A percentile compares a stretch with the other conserved stretches of the same genome.
These are phyloP conservation scores for Circinella umbellata DNA, from an alignment of 371 early-diverging fungal species.

Conservation along the genomic window DNA sequence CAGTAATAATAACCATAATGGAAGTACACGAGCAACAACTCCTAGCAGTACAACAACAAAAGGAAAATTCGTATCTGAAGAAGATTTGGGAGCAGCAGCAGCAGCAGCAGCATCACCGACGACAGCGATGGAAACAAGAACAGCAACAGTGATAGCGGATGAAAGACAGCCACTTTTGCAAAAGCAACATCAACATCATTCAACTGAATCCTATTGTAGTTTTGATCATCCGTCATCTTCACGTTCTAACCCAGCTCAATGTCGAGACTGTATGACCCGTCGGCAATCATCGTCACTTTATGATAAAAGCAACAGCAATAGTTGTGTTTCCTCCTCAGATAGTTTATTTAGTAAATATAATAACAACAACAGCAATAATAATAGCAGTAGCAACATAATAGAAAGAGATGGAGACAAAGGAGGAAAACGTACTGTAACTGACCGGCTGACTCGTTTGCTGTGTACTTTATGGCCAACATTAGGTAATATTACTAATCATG, in stretches of 20 bases:
- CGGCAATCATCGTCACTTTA: background rate
- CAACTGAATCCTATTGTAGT: slow-evolving; percentile 10
- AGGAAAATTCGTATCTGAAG: slow-evolving; percentile 3
- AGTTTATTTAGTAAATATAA: slow-evolving; percentile 2
- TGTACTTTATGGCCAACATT: background rate
- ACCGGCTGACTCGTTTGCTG: background rate
- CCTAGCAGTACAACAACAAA: background rate
- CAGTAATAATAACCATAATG: slow-evolving; percentile 2
- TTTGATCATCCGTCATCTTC: slow-evolving; percentile 22
- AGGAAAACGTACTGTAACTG: too few species aligned
- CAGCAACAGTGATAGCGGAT: background rate
- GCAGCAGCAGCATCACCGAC: background rate
- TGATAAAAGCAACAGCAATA: slow-evolving; percentile 1
- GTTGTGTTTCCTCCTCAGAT: background rate
- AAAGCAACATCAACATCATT: slow-evolving; percentile 5
- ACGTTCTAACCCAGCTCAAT: slow-evolving; percentile 4
- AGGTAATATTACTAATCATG: background rate
- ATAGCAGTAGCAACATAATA: too few species aligned
- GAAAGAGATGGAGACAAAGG: too few species aligned
- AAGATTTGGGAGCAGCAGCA: background rate
- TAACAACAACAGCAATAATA: background rate
- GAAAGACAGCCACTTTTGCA: slow-evolving; percentile 1
- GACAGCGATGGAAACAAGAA: background rate
- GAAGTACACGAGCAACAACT: slow-evolving; percentile 8
- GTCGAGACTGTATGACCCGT: slow-evolving; percentile 8